These are phyloP conservation scores for Candida piceae DNA, from an alignment of 805 yeast genomes.

Conservation along the genomic window DNA sequence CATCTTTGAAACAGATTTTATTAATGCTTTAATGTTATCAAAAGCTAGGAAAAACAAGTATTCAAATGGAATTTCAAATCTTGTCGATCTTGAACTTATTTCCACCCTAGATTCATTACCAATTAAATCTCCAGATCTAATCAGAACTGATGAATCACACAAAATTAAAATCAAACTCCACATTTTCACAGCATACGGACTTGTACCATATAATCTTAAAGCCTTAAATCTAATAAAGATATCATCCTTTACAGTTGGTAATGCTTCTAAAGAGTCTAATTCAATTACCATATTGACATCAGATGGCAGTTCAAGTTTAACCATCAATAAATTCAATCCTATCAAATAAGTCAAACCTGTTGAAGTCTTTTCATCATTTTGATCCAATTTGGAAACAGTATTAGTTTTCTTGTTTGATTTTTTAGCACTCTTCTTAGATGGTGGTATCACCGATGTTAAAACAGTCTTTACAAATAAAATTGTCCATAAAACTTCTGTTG, in stretches of 20 bases:
- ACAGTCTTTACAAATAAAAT: constrained; percentile 22
- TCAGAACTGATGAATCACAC: constrained; percentile 13
- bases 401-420: not conserved
- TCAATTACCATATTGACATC: constrained; percentile 26
- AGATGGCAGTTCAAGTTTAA: constrained; percentile 23
- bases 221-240: constrained; percentile 18
- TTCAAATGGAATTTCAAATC: constrained; percentile 58
- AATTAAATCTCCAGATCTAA: constrained; percentile 2
- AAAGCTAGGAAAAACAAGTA: constrained; percentile 72
- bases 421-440: too few relatives aligned
- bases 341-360: constrained; percentile 12
- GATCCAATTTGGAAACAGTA: constrained; percentile 1
- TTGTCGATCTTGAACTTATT: constrained; percentile 19
- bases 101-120: constrained; percentile 10
- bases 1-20: constrained; percentile 64
- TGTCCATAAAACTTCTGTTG: constrained; percentile 30
- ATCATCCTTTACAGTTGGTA: constrained; percentile 14
- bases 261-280: constrained; percentile 23
- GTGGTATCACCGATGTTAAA: constrained; percentile 11
- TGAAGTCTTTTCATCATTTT: too few relatives aligned
- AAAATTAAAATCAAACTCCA: constrained; percentile 27
- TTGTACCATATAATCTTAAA: constrained; percentile 25
- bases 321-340: constrained; percentile 20
- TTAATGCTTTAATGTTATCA: constrained; percentile 72
- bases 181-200: constrained; percentile 20